Evolutionary conservation across 2,329 filamentous ascomycete genomes (phyloP).

Genomic region (Colletotrichum cereale): DNA sequence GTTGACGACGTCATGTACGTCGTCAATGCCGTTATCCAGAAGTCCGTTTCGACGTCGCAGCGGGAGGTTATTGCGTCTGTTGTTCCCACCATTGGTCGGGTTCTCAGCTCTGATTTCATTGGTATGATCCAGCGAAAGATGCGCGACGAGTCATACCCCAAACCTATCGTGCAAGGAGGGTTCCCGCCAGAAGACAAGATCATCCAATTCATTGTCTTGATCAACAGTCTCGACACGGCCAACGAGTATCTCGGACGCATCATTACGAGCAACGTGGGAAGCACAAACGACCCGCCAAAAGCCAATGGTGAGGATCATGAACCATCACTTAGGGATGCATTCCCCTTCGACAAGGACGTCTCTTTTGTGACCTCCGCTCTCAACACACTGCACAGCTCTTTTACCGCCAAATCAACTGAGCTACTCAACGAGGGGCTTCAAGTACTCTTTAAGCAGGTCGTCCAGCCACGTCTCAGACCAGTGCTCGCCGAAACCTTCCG

Average conservation of each 20-base stretch:
- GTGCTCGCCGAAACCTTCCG: conserved; percentile 91
- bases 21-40: conserved; percentile 89
- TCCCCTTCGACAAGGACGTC: conserved; percentile 84
- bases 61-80: conserved; percentile 81
- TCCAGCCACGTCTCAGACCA: conserved; percentile 86
- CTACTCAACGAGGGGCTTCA: conserved; percentile 86
- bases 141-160: conserved; percentile 95
- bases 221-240: conserved; percentile 95
- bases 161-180: conserved; percentile 80
- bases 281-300: conserved; percentile 51
- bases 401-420: conserved; percentile 83
- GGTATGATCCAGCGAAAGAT: conserved; percentile 98
- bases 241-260: conserved; percentile 93
- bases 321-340: conserved; percentile 71
- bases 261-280: conserved; percentile 74
- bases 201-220: conserved; percentile 88
- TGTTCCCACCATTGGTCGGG: conserved; percentile 81
- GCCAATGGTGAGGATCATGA: conserved; percentile 52
- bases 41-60: conserved; percentile 88
- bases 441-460: conserved; percentile 88
- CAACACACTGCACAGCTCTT: conserved; percentile 76
- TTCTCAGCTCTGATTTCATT: conserved; percentile 90
- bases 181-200: conserved; percentile 90
- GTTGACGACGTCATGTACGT: conserved; percentile 99
- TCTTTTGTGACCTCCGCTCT: conserved; percentile 77